These are phyloP conservation scores for Camelina laxa DNA, from an alignment of 345 rosid genomes.

Conservation along the genomic window DNA sequence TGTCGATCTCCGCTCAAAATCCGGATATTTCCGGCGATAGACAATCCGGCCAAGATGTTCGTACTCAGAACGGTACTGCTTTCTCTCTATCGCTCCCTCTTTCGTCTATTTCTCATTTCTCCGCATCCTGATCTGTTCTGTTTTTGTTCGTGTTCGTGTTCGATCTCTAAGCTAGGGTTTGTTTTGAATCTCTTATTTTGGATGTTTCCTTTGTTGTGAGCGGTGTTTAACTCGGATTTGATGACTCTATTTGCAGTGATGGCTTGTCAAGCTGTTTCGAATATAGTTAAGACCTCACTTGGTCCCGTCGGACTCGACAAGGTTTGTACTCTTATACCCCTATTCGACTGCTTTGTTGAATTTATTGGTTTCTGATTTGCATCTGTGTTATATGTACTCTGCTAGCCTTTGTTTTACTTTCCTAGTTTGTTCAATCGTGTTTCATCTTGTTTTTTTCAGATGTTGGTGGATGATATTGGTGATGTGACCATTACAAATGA, in stretches of 20 bases:
- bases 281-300: conserved; percentile 92
- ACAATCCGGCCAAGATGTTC: conserved; percentile 94
- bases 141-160: no score
- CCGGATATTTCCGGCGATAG: conserved; percentile 93
- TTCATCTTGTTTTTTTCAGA: conserved; percentile 61
- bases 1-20: conserved; percentile 70
- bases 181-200: background rate
- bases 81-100: background rate
- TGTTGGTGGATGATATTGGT: conserved; percentile 97
- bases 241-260: conserved; percentile 52
- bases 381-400: background rate
- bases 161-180: conserved; percentile 43
- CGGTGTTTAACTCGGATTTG: conserved; percentile 1
- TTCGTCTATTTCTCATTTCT: conserved; percentile 8
- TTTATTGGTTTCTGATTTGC: background rate
- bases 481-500: conserved; percentile 96
- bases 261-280: conserved; percentile 96
- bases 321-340: conserved; percentile 45
- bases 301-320: conserved; percentile 99
- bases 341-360: background rate
- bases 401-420: background rate
- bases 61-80: conserved; percentile 81
- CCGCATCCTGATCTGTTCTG: background rate
- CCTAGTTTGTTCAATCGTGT: background rate
- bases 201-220: background rate